Evolutionary conservation across 148 eudicot genomes (phyloP), one percentile per base, ranked within the genome.

Genomic region (Pharnaceum exiguum): DNA sequence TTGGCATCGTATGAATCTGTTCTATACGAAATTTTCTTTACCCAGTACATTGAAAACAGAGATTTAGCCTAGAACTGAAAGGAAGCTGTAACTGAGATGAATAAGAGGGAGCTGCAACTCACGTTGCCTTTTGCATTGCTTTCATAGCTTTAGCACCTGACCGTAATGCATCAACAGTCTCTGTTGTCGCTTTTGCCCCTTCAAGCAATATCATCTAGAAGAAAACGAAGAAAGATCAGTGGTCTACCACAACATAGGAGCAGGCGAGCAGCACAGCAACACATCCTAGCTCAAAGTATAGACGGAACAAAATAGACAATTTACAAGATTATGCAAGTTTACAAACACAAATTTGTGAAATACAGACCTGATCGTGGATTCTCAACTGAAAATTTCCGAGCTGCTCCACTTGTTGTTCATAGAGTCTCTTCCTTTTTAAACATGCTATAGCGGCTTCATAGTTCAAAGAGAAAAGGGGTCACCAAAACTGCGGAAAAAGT

Each of bases 111-210:
- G 40, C 21, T 5, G 24, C 15, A 29, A 84, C 97, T 77, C 70
- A 86, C 95, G 90, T 87, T 50, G 91, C 88, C 77, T 82, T 90
- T 53, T 90, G 97, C 97, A 90, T 86, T 39, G 89, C 84, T 61
- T 86, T 86, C 97, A 90, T 86, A 68, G 97, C 91, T 65, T 79
- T 63, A 29, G 97, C 97, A 59, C 95, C 97, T 40, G 91, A 84
- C 75, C 97, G 82, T 75, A 90, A 75, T 39, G 97, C 97, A 79
- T 73, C 88, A 37, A 90, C 95, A 16, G 95, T 90, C 60, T 86
- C 97, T 39, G 95, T 86, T 28, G 95, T 90, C 32, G 97, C 95
- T 78, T 82, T 90, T 58, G 97, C 95, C 44, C 91, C 88, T 71
- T 90, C 97, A 44, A 90, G 81, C 86, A 90, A 60, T 43, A 90